These are phyloP conservation scores for Mycothermus thermophilus DNA, from an alignment of 495 filamentous ascomycete species.

Conservation along the genomic window DNA sequence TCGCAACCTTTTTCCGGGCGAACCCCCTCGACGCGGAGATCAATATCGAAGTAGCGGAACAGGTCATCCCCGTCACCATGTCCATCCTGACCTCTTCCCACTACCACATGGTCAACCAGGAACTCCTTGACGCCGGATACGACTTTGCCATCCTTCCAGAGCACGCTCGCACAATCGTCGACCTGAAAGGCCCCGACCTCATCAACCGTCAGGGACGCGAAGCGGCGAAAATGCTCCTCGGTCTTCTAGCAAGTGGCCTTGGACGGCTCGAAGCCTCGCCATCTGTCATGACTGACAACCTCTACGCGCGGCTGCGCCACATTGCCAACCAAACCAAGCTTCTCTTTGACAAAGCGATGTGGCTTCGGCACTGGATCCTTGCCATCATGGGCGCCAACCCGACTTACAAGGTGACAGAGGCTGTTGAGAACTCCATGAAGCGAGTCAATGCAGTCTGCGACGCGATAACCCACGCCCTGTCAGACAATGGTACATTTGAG, in stretches of 20 bases:
- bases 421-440: background rate
- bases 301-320: too few species aligned
- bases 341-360: constrained; percentile 9
- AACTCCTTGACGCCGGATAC: constrained; percentile 4
- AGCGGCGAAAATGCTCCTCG: constrained; percentile 3
- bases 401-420: background rate
- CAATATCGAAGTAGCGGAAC: background rate
- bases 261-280: background rate
- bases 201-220: background rate
- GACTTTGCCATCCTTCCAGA: constrained; percentile 4
- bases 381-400: background rate
- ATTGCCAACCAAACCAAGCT: constrained; percentile 7
- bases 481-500: background rate
- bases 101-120: constrained; percentile 6
- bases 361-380: constrained; percentile 2
- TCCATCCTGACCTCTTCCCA: background rate
- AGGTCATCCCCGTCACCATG: constrained; percentile 4
- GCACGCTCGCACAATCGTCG: constrained; percentile 2
- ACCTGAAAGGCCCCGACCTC: background rate
- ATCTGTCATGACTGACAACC: too few species aligned
- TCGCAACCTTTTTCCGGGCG: constrained; percentile 17
- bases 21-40: constrained; percentile 14
- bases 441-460: background rate
- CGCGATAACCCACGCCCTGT: background rate
- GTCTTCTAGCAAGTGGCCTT: constrained; percentile 5